A percentile compares a stretch with the other conserved stretches of the same genome.
phyloP scores from a whole-genome alignment of 257 asterid species.

The Jacaranda copaia region DNA sequence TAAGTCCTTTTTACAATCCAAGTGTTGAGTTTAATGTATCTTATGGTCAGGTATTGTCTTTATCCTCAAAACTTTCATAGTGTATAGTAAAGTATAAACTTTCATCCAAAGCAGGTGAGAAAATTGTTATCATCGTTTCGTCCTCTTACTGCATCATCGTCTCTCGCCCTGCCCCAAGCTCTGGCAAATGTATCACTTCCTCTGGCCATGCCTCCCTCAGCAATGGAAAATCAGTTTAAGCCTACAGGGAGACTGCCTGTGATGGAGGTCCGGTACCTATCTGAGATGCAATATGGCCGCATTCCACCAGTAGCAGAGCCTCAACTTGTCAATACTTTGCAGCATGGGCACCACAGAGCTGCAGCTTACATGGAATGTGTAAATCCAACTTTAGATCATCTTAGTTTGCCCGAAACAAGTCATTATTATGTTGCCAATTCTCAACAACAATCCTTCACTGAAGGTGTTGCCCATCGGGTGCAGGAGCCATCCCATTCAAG shows the following conservation, averaged over 20 bases:
- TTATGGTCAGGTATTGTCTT: slow-evolving; percentile 3
- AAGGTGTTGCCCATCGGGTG: slow-evolving; percentile 29
- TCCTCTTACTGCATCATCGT: slow-evolving; percentile 49
- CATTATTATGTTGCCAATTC: slow-evolving; percentile 38
- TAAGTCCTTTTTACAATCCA: slow-evolving; percentile 42
- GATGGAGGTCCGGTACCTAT: slow-evolving; percentile 38
- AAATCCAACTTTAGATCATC: slow-evolving; percentile 42
- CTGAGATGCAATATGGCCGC: slow-evolving; percentile 39
- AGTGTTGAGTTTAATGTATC: slow-evolving; percentile 17
- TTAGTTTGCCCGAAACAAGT: slow-evolving; percentile 33
- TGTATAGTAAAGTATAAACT: slow-evolving; percentile 14
- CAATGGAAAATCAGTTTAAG: slow-evolving; percentile 38
- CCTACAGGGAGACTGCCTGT: slow-evolving; percentile 32
- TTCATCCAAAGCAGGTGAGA: slow-evolving; percentile 51
- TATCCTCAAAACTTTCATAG: slow-evolving; percentile 18
- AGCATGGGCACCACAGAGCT: slow-evolving; percentile 44
- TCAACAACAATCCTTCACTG: slow-evolving; percentile 32
- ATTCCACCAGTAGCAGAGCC: slow-evolving; percentile 32
- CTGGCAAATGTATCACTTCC: slow-evolving; percentile 37
- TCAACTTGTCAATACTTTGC: slow-evolving; percentile 40
- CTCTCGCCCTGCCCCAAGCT: slow-evolving; percentile 35
- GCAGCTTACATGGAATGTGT: slow-evolving; percentile 37
- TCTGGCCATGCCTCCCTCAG: slow-evolving; percentile 39
- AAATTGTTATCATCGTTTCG: slow-evolving; percentile 59
- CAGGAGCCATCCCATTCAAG: slow-evolving; percentile 51